phyloP scores from a whole-genome alignment of 1,284 basidiomycete species.

The Blastosporella zonata region DNA sequence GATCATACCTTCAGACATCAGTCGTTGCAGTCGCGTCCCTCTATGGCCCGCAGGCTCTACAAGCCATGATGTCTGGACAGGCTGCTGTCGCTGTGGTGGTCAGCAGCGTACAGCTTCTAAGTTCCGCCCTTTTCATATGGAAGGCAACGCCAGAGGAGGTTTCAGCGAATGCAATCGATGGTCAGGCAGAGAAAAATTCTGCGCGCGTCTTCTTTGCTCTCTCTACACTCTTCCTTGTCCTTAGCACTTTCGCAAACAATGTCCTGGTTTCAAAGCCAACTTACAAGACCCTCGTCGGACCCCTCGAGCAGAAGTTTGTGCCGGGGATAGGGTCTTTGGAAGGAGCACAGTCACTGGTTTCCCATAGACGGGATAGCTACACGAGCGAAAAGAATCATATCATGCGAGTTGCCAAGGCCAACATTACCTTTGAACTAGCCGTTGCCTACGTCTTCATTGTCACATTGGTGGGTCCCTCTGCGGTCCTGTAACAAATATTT shows the following conservation, averaged over 20 bases:
- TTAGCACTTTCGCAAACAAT: conserved; percentile 47
- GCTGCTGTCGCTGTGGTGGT: conserved; percentile 75
- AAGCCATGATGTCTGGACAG: conserved; percentile 73
- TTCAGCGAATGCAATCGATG: conserved; percentile 32
- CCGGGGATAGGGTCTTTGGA: conserved; percentile 25
- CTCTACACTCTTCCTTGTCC: conserved; percentile 62
- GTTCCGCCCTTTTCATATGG: conserved; percentile 54
- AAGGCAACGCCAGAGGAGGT: conserved; percentile 33
- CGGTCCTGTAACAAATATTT: not conserved
- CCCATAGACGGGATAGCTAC: conserved; percentile 24
- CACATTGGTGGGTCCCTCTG: conserved; percentile 64
- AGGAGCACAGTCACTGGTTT: conserved; percentile 35
- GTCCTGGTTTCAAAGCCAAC: conserved; percentile 57
- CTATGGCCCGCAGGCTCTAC: conserved; percentile 66
- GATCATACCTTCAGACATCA: conserved; percentile 68
- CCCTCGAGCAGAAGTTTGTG: conserved; percentile 34
- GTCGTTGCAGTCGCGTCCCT: conserved; percentile 69
- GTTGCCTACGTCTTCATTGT: conserved; percentile 75
- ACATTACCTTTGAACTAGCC: conserved; percentile 68
- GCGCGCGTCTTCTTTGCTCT: conserved; percentile 72
- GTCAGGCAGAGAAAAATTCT: conserved; percentile 54
- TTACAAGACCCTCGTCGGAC: conserved; percentile 51
- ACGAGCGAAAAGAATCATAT: conserved; percentile 40
- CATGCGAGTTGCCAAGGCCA: conserved; percentile 57
- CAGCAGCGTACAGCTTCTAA: conserved; percentile 68